Conservation (phyloP, 371 early-diverging fungal genomes). For the Pancytospora epiphaga region DNA sequence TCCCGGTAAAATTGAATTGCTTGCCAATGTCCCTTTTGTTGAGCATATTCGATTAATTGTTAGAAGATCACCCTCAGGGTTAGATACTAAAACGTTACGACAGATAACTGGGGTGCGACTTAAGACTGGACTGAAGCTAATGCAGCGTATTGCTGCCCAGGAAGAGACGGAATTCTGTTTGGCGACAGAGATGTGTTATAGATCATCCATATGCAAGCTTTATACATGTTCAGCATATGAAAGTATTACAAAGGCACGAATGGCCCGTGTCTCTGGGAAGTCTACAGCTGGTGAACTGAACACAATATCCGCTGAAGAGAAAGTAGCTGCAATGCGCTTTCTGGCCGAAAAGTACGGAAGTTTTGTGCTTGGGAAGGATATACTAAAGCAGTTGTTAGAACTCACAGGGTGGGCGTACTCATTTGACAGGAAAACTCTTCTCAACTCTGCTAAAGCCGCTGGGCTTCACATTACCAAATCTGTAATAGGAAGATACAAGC, state of each 20-base stretch:
- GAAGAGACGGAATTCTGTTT: not conserved
- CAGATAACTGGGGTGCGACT: not conserved
- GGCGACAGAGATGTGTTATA: not conserved
- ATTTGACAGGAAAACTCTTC: constrained; percentile 47
- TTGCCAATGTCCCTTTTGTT: constrained; percentile 16
- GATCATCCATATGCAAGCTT: not conserved
- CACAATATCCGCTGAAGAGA: constrained; percentile 18
- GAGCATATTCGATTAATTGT: constrained; percentile 17
- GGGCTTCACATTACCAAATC: constrained; percentile 38
- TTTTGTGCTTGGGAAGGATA: constrained; percentile 33
- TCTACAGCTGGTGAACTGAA: not conserved
- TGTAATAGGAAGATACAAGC: not conserved
- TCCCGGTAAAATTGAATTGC: not conserved
- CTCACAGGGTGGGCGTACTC: constrained; percentile 20
- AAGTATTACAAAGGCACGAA: not conserved
- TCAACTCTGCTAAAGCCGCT: constrained; percentile 33
- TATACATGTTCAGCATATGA: not conserved
- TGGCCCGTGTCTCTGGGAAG: constrained; percentile 2
- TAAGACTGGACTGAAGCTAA: constrained; percentile 1
- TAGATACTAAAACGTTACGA: not conserved
- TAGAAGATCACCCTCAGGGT: constrained; percentile 1
- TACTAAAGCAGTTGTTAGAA: constrained; percentile 23
- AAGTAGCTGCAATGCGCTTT: constrained; percentile 32
- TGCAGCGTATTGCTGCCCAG: not conserved
- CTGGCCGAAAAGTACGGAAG: constrained; percentile 20